Base-by-base conservation (phyloP, 2,329 filamentous ascomycete genomes). In the Ophiostoma himal-ulmi region DNA sequence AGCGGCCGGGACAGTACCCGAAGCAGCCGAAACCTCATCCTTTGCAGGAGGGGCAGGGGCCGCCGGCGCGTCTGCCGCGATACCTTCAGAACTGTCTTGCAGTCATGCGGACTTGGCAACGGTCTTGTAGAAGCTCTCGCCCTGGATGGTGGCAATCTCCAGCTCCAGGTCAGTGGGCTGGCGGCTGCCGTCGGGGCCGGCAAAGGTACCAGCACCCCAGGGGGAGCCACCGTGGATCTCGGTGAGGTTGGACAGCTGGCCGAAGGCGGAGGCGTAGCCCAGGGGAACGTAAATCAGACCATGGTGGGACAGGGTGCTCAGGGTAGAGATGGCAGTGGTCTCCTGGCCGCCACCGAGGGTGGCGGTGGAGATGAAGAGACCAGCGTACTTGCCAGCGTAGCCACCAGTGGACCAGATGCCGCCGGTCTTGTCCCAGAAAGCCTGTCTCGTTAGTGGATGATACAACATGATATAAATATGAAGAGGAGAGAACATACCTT, bases 261-360 rank as follows among this genome's bases (percentile, higher is more conserved):
- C 78, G 78, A 97, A 97, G 68, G 88, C 82, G 76, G 89, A 91
- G 82, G 91, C 90, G 85, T 96, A 98, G 70, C 95, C 95, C 70
- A 98, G 85, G 67, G 95, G 95, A n/a, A 98, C 93, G 80, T 91
- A 98, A 84, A 95, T 90, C 83, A 98, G 91, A 77, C 95, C 95
- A 84, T 98, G 95, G 83, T 98, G 95, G 72, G 89, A 81, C 70
- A 98, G 84, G 22, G 94, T 98, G 77, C 89, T 93, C 87, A 98
- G 88, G 78, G 90, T 83, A 44, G 89, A 85, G 74, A 97, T 83
- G 75, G 87, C 90, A 67, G 95, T 99, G 71, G 88, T 89, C 83
- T 99, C 95, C 84, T 99, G 95, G 74, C 95, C 95, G 79, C 95
- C 95, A 73, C 95, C 95, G 70, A 84, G 83, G 71, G 89, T 90